phyloP scores from a whole-genome alignment of 1,284 basidiomycete species.

The Pseudozyma tsukubaensis region DNA sequence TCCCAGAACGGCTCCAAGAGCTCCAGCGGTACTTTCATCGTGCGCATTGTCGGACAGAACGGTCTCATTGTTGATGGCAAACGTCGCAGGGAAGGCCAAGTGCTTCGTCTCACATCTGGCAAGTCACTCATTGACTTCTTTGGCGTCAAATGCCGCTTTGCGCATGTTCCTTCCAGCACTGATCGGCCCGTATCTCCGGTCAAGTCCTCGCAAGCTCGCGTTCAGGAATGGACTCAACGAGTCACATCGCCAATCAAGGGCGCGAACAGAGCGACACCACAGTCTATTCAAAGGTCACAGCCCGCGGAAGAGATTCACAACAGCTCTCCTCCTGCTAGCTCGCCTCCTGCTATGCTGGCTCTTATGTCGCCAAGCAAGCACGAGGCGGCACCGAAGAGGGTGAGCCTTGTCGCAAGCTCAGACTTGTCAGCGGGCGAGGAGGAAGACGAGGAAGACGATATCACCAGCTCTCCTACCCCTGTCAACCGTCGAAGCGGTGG shows the following conservation, averaged over 20 bases:
- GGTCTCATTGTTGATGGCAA: conserved; percentile 65
- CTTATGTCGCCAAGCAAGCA: conserved; percentile 27
- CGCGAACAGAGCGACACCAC: conserved; percentile 13
- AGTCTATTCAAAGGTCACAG: background rate
- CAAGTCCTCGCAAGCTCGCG: conserved; percentile 25
- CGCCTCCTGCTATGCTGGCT: conserved; percentile 27
- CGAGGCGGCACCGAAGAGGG: background rate
- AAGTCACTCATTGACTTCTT: conserved; percentile 61
- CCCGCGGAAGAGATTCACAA: conserved; percentile 6
- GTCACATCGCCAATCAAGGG: conserved; percentile 47
- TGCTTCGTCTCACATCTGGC: conserved; percentile 56
- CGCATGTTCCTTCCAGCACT: conserved; percentile 26
- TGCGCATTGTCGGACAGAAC: conserved; percentile 65
- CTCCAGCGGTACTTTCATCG: conserved; percentile 56
- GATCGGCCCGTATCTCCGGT: conserved; percentile 27
- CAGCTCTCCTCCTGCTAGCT: conserved; percentile 39
- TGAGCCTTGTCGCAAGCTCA: background rate
- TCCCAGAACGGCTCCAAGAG: conserved; percentile 7
- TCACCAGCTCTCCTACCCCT: conserved; percentile 36
- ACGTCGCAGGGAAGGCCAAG: conserved; percentile 59
- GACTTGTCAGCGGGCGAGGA: conserved; percentile 9
- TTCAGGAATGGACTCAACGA: conserved; percentile 24
- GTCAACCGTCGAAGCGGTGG: conserved; percentile 29
- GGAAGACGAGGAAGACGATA: conserved; percentile 35
- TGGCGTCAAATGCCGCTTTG: conserved; percentile 52